Conservation (phyloP, 345 rosid species). For the Melastoma malabathricum region DNA sequence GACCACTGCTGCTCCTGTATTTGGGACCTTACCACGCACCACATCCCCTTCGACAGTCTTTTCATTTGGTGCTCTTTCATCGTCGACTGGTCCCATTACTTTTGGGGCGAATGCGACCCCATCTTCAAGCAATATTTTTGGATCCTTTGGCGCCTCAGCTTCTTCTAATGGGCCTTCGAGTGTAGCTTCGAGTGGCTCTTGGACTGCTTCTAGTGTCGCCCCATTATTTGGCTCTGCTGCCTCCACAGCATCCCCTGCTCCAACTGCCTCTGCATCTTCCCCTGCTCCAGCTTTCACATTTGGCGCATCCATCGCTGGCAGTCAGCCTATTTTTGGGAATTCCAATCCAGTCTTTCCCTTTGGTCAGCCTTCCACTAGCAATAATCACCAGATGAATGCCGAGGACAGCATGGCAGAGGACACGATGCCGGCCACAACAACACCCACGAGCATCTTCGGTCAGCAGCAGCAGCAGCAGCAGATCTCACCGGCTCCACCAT, state of each 20-base stretch:
- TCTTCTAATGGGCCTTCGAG: conserved; percentile 3
- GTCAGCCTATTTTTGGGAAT: conserved; percentile 40
- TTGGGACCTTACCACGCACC: conserved; percentile 27
- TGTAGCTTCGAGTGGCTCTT: conserved; percentile 2
- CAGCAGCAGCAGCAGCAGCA: conserved; percentile 25
- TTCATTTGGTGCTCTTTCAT: conserved; percentile 34
- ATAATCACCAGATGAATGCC: conserved; percentile 65
- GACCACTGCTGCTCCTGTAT: conserved; percentile 27
- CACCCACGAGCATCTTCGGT: conserved; percentile 31
- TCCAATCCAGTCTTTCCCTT: conserved; percentile 29
- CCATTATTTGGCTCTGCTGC: conserved; percentile 8
- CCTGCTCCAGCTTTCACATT: conserved; percentile 2
- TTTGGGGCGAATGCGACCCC: conserved; percentile 7
- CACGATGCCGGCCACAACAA: conserved; percentile 41
- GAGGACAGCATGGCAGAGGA: conserved; percentile 99
- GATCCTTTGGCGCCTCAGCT: conserved; percentile 2
- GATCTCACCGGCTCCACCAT: conserved; percentile 23
- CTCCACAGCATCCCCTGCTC: conserved; percentile 1
- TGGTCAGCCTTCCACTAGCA: conserved; percentile 31
- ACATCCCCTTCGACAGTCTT: conserved; percentile 31
- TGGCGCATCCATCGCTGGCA: conserved; percentile 14
- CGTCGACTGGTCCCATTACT: conserved; percentile 19
- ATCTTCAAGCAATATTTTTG: conserved; percentile 2
- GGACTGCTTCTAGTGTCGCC: conserved; percentile 2
- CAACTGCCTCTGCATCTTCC: conserved; percentile 6